A percentile compares a stretch with the other conserved stretches of the same genome.
phyloP scores from a whole-genome alignment of 2,329 filamentous ascomycete species.

The Exophiala oligosperma region DNA sequence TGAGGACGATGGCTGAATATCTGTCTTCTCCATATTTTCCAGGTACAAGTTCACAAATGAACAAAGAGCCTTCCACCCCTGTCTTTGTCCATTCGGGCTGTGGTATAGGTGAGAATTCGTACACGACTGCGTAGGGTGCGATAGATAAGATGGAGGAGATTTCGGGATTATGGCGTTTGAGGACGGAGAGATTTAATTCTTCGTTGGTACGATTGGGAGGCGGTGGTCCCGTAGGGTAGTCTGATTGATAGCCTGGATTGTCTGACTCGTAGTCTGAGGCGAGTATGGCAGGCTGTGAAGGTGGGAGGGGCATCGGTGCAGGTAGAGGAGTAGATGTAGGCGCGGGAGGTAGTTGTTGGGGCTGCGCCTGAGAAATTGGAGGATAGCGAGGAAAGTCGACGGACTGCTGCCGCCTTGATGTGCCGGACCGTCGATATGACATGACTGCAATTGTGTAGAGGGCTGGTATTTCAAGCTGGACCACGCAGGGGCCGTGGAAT shows the following conservation, averaged over 20 bases:
- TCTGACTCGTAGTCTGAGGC: slow-evolving; percentile 66
- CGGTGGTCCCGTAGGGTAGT: slow-evolving; percentile 40
- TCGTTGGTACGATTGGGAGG: slow-evolving; percentile 67
- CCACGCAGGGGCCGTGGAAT: slow-evolving; percentile 8
- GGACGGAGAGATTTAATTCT: slow-evolving; percentile 82
- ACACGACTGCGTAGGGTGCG: slow-evolving; percentile 83
- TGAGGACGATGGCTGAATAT: slow-evolving; percentile 67
- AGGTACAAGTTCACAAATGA: slow-evolving; percentile 69
- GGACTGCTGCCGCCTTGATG: slow-evolving; percentile 28
- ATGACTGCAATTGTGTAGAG: slow-evolving; percentile 8
- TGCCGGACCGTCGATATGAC: slow-evolving; percentile 23
- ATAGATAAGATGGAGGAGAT: slow-evolving; percentile 74
- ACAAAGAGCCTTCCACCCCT: slow-evolving; percentile 82
- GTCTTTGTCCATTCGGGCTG: slow-evolving; percentile 75
- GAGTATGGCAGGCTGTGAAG: slow-evolving; percentile 9
- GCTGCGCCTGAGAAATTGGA: slow-evolving; percentile 20
- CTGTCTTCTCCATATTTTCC: slow-evolving; percentile 46
- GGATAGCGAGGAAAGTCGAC: slow-evolving; percentile 29
- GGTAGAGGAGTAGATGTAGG: slow-evolving; percentile 1
- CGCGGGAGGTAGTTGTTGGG: slow-evolving; percentile 6
- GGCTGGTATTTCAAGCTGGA: neutral
- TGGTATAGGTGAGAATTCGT: slow-evolving; percentile 68
- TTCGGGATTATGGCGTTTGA: slow-evolving; percentile 76
- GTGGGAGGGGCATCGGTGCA: slow-evolving; percentile 6
- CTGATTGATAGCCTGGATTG: slow-evolving; percentile 51